Percentiles rank a stretch among this genome's conserved stretches.
These are phyloP conservation scores for Puccinellia tenuiflora DNA, from an alignment of 176 grass and related monocot species.

Conservation along the genomic window DNA sequence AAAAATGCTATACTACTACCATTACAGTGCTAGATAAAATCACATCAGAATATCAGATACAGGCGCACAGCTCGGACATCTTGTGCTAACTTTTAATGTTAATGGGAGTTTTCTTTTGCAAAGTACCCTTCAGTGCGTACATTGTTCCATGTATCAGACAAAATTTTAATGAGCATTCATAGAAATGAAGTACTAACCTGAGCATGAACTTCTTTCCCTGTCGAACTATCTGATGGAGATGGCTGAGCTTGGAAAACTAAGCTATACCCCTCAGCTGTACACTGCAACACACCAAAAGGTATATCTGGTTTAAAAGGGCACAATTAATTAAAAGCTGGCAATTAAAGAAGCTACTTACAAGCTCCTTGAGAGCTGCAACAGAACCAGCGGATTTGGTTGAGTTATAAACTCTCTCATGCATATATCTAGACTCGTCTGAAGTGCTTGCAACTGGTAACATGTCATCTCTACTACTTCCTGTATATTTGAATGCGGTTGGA, in stretches of 20 bases:
- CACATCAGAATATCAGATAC: neutral
- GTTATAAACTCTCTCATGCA: slow-evolving; percentile 40
- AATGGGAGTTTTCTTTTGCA: neutral
- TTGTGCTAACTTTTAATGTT: neutral
- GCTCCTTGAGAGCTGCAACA: slow-evolving; percentile 68
- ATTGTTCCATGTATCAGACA: slow-evolving; percentile 11
- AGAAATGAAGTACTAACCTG: slow-evolving; percentile 44
- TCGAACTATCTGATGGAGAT: slow-evolving; percentile 40
- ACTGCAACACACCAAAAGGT: slow-evolving; percentile 43
- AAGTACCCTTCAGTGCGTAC: neutral
- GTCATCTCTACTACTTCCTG: slow-evolving; percentile 29
- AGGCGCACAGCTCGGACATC: neutral
- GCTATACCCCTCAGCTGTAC: slow-evolving; percentile 59
- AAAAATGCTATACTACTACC: neutral
- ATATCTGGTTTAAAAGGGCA: slow-evolving; percentile 10
- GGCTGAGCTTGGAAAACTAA: slow-evolving; percentile 55
- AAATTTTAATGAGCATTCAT: slow-evolving; percentile 22
- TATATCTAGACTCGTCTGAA: slow-evolving; percentile 48
- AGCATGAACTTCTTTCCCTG: slow-evolving; percentile 48
- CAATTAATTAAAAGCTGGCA: neutral
- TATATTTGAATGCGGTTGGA: slow-evolving; percentile 43
- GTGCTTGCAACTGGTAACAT: slow-evolving; percentile 55
- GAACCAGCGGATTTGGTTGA: slow-evolving; percentile 30
- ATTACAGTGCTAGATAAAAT: neutral
- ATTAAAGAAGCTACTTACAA: slow-evolving; percentile 46